These are phyloP conservation scores for Sindora glabra DNA, from an alignment of 306 rosid genomes.

Conservation along the genomic window DNA sequence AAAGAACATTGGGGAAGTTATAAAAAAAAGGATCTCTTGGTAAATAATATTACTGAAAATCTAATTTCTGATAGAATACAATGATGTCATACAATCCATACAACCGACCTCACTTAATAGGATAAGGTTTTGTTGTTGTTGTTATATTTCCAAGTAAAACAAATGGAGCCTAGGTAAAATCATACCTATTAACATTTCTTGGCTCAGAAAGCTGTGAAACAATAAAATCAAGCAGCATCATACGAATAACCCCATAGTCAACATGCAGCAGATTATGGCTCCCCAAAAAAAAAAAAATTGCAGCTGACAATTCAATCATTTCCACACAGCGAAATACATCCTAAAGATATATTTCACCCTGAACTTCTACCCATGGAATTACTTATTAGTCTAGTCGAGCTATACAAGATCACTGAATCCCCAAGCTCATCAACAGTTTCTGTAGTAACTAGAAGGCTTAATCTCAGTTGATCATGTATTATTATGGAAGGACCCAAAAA, in stretches of 20 bases:
- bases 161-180: not conserved
- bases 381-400: not conserved
- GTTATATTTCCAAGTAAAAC: not conserved
- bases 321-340: not conserved
- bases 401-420: constrained; percentile 1
- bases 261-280: not conserved
- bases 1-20: too few species aligned
- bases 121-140: too few species aligned
- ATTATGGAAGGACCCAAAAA: too few species aligned
- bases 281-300: too few species aligned
- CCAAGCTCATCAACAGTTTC: not conserved
- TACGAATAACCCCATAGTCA: not conserved
- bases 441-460: not conserved
- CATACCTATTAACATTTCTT: not conserved
- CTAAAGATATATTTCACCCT: not conserved
- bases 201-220: not conserved
- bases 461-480: not conserved
- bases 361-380: not conserved
- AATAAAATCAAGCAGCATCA: not conserved
- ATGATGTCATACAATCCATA: too few species aligned
- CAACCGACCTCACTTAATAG: too few species aligned
- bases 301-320: constrained; percentile 5
- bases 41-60: too few species aligned
- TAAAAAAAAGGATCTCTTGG: too few species aligned
- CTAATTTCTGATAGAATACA: too few species aligned